phyloP scores from a whole-genome alignment of 257 asterid species.

The Rehmannia glutinosa region DNA sequence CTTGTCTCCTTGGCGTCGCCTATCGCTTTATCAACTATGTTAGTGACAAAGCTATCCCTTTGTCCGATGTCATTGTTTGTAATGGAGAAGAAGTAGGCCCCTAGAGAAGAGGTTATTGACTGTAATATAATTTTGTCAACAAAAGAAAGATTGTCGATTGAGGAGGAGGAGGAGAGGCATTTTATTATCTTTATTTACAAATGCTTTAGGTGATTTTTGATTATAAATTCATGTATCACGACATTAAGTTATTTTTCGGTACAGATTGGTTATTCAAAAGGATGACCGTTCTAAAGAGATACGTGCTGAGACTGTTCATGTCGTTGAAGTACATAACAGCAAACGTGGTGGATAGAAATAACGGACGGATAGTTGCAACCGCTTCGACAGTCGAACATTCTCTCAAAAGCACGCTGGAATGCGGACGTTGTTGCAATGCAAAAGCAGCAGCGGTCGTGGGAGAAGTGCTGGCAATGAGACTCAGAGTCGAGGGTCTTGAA shows the following conservation, averaged over 20 bases:
- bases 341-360: slow-evolving; percentile 74
- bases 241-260: neutral
- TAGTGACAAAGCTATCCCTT: no score
- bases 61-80: no score
- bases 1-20: no score
- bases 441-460: slow-evolving; percentile 87
- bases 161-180: no score
- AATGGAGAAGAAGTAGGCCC: no score
- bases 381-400: slow-evolving; percentile 76
- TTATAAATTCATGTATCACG: no score
- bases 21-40: no score
- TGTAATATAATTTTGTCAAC: no score
- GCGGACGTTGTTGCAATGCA: slow-evolving; percentile 82
- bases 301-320: slow-evolving; percentile 68
- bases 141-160: no score
- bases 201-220: no score
- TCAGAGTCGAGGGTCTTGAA: slow-evolving; percentile 78
- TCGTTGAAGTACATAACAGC: slow-evolving; percentile 83
- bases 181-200: no score
- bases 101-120: no score
- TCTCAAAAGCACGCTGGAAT: slow-evolving; percentile 60
- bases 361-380: slow-evolving; percentile 61
- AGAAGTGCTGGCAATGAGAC: slow-evolving; percentile 86
- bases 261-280: slow-evolving; percentile 7
- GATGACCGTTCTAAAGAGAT: slow-evolving; percentile 70